phyloP scores from a whole-genome alignment of 1,284 basidiomycete genomes.

The Xerocomus minutiporus region DNA sequence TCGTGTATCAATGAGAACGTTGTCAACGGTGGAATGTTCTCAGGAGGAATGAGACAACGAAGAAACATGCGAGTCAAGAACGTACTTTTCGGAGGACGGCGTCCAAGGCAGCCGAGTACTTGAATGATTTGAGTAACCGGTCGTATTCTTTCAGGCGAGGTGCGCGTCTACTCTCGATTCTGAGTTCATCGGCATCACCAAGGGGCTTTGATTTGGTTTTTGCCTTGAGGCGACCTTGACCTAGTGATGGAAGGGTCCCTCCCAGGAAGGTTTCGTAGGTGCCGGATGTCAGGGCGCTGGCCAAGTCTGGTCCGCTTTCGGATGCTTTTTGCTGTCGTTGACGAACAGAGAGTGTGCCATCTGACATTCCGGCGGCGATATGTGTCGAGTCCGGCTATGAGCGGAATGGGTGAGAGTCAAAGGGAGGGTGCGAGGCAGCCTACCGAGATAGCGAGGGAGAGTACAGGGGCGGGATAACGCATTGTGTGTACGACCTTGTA shows the following conservation, averaged over 20 bases:
- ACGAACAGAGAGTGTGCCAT: constrained; percentile 90
- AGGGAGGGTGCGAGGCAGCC: constrained; percentile 2
- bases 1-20: constrained; percentile 93
- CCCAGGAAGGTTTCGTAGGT: constrained; percentile 75
- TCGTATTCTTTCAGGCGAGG: constrained; percentile 87
- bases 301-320: constrained; percentile 48
- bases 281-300: constrained; percentile 49
- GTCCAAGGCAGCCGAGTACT: constrained; percentile 92
- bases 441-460: constrained; percentile 88
- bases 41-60: constrained; percentile 9
- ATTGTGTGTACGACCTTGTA: constrained; percentile 98
- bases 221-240: constrained; percentile 53
- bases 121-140: constrained; percentile 85
- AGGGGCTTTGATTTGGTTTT: constrained; percentile 48
- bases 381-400: constrained; percentile 91
- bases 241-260: constrained; percentile 48
- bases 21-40: constrained; percentile 79
- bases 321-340: constrained; percentile 75
- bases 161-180: constrained; percentile 69
- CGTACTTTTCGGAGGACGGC: constrained; percentile 79
- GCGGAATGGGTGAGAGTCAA: constrained; percentile 12
- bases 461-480: constrained; percentile 92
- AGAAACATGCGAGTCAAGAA: not conserved
- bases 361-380: constrained; percentile 93
- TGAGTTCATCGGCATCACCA: constrained; percentile 65